Base-by-base conservation (phyloP, 192 early-diverging fungal species). In the Rhizophagus clarus region DNA sequence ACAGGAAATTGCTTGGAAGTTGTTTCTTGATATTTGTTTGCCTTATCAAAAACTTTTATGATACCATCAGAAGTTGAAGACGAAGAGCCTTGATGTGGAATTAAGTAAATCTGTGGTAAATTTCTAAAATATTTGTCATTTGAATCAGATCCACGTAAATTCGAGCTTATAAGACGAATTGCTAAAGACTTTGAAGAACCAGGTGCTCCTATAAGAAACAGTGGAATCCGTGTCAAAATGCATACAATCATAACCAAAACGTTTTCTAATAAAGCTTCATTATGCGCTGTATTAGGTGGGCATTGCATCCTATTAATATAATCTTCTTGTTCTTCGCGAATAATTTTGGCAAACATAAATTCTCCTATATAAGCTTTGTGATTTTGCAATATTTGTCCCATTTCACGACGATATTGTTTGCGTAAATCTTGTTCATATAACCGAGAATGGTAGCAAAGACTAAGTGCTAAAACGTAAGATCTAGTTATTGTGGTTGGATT, bases 21-120 rank as follows among this genome's bases (percentile, higher is more conserved):
- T 11, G 31, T 69, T 60, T 69, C 56, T 34, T 80, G 69, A 40
- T 74, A 80, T 22, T 20, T 72, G 10, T 47, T 34, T n/a, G 79
- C 79, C 37, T 80, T 80, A 45, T 69, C 70, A 26, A 80, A 80
- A 24, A 32, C 37, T 34, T 32, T 76, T 24, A 37, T 80, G 61
- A 80, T 80, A 49, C 79, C 79, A 24, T 80, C 70, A 49, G 79
- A 80, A 20, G 79, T 80, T 32, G 79, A 80, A 28, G 79, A 74
- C 15, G 79, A 49, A 10, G 79, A 80, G 22, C 70, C 79, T 49
- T 79, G 79, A 47, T 80, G 79, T 14, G 79, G 79, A 32, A 80
- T 80, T 29, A 80, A 31, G 31, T 74, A 74, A 75, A 80, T 71
- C 14, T 51, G 51, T 9, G 79, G 70, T 28, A 72, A 42, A 12